Base-by-base conservation (phyloP, 306 rosid genomes). In the Urtica urens region DNA sequence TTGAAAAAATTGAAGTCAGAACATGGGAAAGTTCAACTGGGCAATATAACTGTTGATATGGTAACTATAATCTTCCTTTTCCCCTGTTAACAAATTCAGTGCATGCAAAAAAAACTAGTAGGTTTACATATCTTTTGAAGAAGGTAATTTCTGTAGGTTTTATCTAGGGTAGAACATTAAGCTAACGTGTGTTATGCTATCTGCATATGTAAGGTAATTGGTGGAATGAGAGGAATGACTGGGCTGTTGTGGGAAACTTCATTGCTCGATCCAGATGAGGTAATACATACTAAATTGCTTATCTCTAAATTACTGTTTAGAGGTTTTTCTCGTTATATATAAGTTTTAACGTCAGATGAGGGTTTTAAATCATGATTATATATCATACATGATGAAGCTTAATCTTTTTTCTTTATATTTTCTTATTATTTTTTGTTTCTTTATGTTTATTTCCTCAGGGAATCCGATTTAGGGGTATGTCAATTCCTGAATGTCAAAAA, bases 181-280 rank as follows among this genome's bases (percentile, higher is more conserved):
- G 22, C 42, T 47, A 35, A 41, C 40, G 2, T 43, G 4, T 64
- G 40, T 24, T 12, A 14, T 40, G 28, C 44, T 7, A 29, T 39
- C 3, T 42, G 54, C 50, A 24, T 56, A 49, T 58, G 67, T 47
- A 63, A 92, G 99, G 96, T 92, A 38, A 72, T 92, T 53, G 99
- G 99, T 63, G 96, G 96, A 63, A 92, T 92, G 99, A 85, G 99
- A 55, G 96, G 99, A 79, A 92, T 85, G 96, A 82, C 99, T 1
- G 96, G 93, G 53, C 67, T 92, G 54, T 73, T 92, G 29, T 92
- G 99, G 99, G 83, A 77, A 65, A 84, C 93, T 59, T 92, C 99
- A 55, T 69, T 87, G 44, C 94, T 92, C 55, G 99, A 92, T 65
- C 94, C 96, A 3, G 99, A 92, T 18, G 99, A 92, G 96, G 99